Base-by-base conservation (phyloP, 2,329 filamentous ascomycete genomes). In the Iodosphaeria phyllophila region DNA sequence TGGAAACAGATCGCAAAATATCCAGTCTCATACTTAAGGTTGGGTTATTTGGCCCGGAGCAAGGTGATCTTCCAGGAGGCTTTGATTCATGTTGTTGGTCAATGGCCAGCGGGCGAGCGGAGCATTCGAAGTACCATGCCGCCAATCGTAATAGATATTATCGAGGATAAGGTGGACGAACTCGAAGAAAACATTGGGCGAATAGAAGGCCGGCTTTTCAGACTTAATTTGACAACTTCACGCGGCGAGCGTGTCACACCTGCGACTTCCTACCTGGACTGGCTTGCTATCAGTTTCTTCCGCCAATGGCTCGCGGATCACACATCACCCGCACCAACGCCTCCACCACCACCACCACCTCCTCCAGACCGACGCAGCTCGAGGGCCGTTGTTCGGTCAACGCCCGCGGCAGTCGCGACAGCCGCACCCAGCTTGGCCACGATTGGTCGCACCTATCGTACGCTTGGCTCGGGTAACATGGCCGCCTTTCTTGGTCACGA, bases 1-100 rank as follows among this genome's bases (percentile, higher is more conserved):
- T 93, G 84, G 75, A 92, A 89, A 48, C 86, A 93, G 50, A 91
- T 93, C 33, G 83, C 84, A 26, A 93, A 92, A 50, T 93, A 93
- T 43, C 84, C 86, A 8, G 79, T 89, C 23, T 83, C 74, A 30
- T 95, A 93, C 43, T 65, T 93, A 23, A 84, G 84, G 29, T 64
- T 95, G 2, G 84, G 83, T 18, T 92, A 83, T 40, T 62, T 92
- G 20, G 75, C 83, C 6, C 71, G 79, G 22, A 84, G 74, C 40
- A 76, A 77, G 35, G 73, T 84, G 35, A 83, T 84, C 25, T 84
- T 83, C 40, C 70, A 77, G 35, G 77, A 95, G 53, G 82, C 84
- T 0, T 60, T 95, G 24, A 79, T 92, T 26, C 86, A 95, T 41
- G 82, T 93, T 0, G 84, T 93, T 1, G 86, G 86, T 3, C 80